Evolutionary conservation across 1,284 basidiomycete species (phyloP), one percentile per base, ranked within the genome.

Genomic region (Sparassis latifolia): DNA sequence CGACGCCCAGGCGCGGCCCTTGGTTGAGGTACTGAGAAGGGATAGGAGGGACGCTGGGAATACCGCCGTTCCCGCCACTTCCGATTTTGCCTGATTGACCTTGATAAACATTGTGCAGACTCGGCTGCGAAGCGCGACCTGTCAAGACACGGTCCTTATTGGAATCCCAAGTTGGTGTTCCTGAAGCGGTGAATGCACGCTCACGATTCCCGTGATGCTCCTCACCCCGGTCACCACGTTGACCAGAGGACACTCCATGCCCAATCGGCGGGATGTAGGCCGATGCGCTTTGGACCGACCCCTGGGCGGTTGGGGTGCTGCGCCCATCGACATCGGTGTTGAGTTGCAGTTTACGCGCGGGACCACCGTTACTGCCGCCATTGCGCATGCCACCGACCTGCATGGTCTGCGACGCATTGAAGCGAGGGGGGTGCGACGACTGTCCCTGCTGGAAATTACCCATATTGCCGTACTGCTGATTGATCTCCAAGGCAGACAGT

Each of bases 21-120:
- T 70, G 74, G 60, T 84, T 81, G 30, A 87, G 69, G 60, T 83
- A 89, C 61, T 89, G 86, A 10, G 73, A 63, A 9, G 86, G 87
- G 50, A 89, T 82, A 31, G 80, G 70, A 1, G 87, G 86, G 6
- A 89, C 84, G 47, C 68, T 82, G 1, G 83, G 85, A 44, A 86
- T 70, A 47, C 61, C 62, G 33, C 68, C 70, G 45, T 67, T 68
- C 51, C 65, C 68, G 38, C 67, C 63, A 62, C 73, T 51, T 54
- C 60, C 50, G 44, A 56, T 44, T 37, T 37, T 6, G 35, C 55
- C 48, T n/a, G n/a, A n/a, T 48, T 63, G 62, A 47, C 63, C 61
- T 58, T 82, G 77, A 52, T 84, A 83, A 2, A 75, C 68, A 55
- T 84, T 79, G 55, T 83, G 78, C 49, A 89, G 57, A 62, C 80